Evolutionary conservation across 768 basidiomycete genomes (phyloP), one percentile per base, ranked within the genome.

Genomic region (Macrolepiota fuliginosa): DNA sequence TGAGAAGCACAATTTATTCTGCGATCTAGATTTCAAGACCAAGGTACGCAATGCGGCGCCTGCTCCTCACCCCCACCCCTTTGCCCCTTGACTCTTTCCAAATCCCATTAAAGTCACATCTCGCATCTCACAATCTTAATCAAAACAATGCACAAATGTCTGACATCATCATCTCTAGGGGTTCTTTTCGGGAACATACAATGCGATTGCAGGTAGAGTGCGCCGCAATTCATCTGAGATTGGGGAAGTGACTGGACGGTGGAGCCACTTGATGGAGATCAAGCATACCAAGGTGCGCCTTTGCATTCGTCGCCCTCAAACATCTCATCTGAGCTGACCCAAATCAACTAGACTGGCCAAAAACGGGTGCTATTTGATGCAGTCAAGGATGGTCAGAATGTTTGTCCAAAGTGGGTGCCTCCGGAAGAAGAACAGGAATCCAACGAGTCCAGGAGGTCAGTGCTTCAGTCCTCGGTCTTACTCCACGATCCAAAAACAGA

Each of bases 161-260:
- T 59, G 58, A 59, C 58, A 51, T 59, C 51, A 53, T 45, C 22
- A 12, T 24, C 13, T 40, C 27, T 69, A 92, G 92, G 96, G 96
- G 19, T 98, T 96, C 82, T 97, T 98, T 76, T 95, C 94, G 0
- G 97, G 97, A 24, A 90, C 91, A 58, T 96, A 98, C 79, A 98
- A 99, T 71, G 87, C 89, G 39, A 83, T 99, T 62, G 73, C 85
- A 4, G 97, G 97, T 10, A 85, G 87, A 65, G 81, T 98, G 66
- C 88, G 89, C 64, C 82, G 79, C 54, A 80, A 82, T 12, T 75
- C 78, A 27, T 75, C 75, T 5, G 90, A 92, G 2, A 77, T 92
- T 13, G 97, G 96, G 4, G 95, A 98, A 70, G 76, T 99, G 39
- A 83, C 83, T 13, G 97, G 97, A 29, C 84, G 89, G 71, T 99